Evolutionary conservation across 176 grass and related monocot genomes (phyloP).

Genomic region (barley (Hordeum vulgare)): MorexV3_pseudomolecules_assembly NC_058521.1:558965956-558966455

Average conservation of each 20-base stretch:
- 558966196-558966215: constrained; percentile 89
- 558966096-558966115: constrained; percentile 31
- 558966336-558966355: background rate
- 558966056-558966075: constrained; percentile 40
- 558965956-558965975: constrained; percentile 59
- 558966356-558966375: background rate
- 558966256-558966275: constrained; percentile 85
- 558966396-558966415: constrained; percentile 74
- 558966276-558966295: constrained; percentile 72
- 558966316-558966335: background rate
- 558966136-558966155: constrained; percentile 44
- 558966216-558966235: constrained; percentile 78
- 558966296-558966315: constrained; percentile 46
- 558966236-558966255: constrained; percentile 71
- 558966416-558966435: constrained; percentile 60
- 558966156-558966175: constrained; percentile 54
- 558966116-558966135: constrained; percentile 1
- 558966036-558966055: background rate
- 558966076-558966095: constrained; percentile 60
- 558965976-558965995: background rate
- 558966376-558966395: constrained; percentile 60
- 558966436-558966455: constrained; percentile 18
- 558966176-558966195: constrained; percentile 52
- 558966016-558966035: background rate
- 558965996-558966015: background rate